These are phyloP conservation scores for Coix lacrymajobi DNA, from an alignment of 176 grass and related monocot species.

Conservation along the genomic window DNA sequence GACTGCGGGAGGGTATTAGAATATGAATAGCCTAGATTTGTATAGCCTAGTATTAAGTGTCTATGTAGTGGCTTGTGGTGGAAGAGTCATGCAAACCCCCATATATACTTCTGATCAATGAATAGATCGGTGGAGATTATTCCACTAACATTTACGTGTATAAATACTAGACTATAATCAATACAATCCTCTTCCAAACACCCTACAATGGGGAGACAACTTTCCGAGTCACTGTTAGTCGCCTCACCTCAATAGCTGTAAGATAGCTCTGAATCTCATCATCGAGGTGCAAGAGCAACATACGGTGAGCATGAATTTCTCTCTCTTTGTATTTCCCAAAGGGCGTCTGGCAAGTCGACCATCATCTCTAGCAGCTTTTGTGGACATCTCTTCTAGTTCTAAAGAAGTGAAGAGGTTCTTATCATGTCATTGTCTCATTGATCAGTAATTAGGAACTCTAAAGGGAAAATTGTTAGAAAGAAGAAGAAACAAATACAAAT, in stretches of 20 bases:
- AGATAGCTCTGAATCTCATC: conserved; percentile 43
- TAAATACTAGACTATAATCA: background rate
- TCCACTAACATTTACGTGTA: background rate
- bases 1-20: too few relatives aligned
- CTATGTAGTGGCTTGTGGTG: too few relatives aligned
- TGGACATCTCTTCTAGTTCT: conserved; percentile 61
- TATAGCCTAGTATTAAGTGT: too few relatives aligned
- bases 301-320: conserved; percentile 61
- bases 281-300: conserved; percentile 45
- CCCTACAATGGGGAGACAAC: background rate
- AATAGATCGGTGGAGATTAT: too few relatives aligned
- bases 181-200: background rate
- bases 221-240: background rate
- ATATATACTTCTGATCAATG: too few relatives aligned
- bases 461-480: conserved; percentile 11
- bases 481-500: background rate
- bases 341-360: conserved; percentile 64
- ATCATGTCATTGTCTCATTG: conserved; percentile 17
- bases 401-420: background rate
- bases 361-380: conserved; percentile 59
- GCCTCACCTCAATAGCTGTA: conserved; percentile 52
- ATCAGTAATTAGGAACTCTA: background rate
- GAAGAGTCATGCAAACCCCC: too few relatives aligned
- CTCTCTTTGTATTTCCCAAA: conserved; percentile 46
- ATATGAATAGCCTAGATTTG: too few relatives aligned